A percentile compares a stretch with the other conserved stretches of the same genome.
Conservation (phyloP, 768 basidiomycete genomes). For the Cystofilobasidium bisporidii region DNA sequence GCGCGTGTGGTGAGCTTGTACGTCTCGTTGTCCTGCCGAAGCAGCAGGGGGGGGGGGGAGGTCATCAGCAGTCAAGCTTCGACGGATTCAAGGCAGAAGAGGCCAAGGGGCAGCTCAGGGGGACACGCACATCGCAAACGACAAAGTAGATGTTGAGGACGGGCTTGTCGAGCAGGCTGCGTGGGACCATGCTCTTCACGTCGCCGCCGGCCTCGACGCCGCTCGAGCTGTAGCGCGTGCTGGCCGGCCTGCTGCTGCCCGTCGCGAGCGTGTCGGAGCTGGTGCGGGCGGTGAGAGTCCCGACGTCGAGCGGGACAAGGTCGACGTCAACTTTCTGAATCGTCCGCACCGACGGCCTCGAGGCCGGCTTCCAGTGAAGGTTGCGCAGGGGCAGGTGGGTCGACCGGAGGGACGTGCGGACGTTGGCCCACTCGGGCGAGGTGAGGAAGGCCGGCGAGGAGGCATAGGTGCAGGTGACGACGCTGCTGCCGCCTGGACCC, state of each 20-base stretch:
- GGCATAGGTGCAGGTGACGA: constrained; percentile 18
- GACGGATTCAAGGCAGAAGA: no score
- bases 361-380: constrained; percentile 80
- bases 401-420: constrained; percentile 16
- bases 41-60: no score
- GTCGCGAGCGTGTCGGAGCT: constrained; percentile 9
- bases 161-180: constrained; percentile 72
- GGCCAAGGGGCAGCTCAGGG: background rate
- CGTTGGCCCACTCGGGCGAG: constrained; percentile 27
- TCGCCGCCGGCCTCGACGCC: constrained; percentile 49
- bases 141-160: constrained; percentile 78
- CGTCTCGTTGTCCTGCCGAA: constrained; percentile 53
- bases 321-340: constrained; percentile 80
- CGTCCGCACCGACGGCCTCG: constrained; percentile 63
- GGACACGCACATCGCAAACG: constrained; percentile 67
- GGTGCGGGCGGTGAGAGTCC: constrained; percentile 18
- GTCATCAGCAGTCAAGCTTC: no score
- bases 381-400: constrained; percentile 61
- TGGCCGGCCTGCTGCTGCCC: background rate
- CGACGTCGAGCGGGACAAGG: constrained; percentile 51
- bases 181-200: constrained; percentile 62
- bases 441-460: constrained; percentile 23
- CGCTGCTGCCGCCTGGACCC: background rate
- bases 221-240: constrained; percentile 40
- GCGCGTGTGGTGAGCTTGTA: constrained; percentile 70